phyloP scores from a whole-genome alignment of 441 rosid genomes.

The Corymbia citriodora region DNA sequence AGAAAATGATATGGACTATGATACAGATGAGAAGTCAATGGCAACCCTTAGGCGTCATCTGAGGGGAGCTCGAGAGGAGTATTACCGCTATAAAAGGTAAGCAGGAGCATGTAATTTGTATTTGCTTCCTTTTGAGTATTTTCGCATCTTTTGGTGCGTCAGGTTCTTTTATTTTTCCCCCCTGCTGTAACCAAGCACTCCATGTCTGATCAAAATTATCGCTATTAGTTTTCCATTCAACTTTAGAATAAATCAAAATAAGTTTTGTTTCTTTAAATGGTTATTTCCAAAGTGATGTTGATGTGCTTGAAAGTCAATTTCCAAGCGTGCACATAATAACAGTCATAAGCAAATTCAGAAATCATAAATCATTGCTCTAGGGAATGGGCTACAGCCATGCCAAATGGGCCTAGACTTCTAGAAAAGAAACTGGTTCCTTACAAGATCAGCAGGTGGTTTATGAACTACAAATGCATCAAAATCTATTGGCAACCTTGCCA shows the following conservation, averaged over 20 bases:
- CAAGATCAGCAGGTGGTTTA: neutral
- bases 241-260: neutral
- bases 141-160: neutral
- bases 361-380: neutral
- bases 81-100: conserved; percentile 93
- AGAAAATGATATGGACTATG: conserved; percentile 99
- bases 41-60: conserved; percentile 96
- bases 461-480: neutral
- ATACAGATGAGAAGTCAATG: conserved; percentile 98
- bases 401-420: neutral
- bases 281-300: neutral
- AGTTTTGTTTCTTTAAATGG: neutral
- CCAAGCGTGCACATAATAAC: neutral
- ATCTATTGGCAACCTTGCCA: neutral
- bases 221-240: neutral
- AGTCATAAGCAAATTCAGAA: neutral
- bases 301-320: neutral
- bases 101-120: neutral
- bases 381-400: neutral
- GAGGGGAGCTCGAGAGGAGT: conserved; percentile 84
- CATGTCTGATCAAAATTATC: neutral
- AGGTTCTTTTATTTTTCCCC: neutral
- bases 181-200: neutral
- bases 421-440: neutral
- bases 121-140: neutral